Evolutionary conservation across 768 basidiomycete genomes (phyloP), one percentile per base, ranked within the genome.

Genomic region (Boletellus ananas): DNA sequence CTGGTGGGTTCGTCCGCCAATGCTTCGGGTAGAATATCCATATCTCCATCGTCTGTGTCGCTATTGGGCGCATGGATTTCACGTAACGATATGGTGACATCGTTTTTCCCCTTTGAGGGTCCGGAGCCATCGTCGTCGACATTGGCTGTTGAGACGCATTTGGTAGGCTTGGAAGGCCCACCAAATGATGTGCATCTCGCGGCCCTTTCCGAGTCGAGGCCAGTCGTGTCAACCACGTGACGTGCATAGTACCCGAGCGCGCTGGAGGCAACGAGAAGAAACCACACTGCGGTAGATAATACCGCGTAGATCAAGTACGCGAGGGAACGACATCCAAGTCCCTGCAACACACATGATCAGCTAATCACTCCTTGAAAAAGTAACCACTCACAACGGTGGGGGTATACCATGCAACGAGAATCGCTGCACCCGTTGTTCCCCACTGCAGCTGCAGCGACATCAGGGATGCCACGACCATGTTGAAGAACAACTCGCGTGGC

Each of bases 311-410:
- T 37, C 33, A 70, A 20, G 44, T 71, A 72, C 1, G 61, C 57
- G 0, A 56, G 50, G 3, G 69, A 72, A 47, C 69, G 68, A 38
- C 72, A 72, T 12, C 71, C 72, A 2, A 73, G 27, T 16, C 64
- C 63, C 63, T 60, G n/a, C 7, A 11, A 43, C 13, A 16, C 33
- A 4, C 2, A 20, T 35, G 10, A 16, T 39, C 23, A 42, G 4
- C 12, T 6, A 13, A 23, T 31, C 23, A 36, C 16, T 3, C 2
- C 2, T 8, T 2, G 5, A 13, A 31, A 47, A 18, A 42, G 16
- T 0, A 8, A 39, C 14, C 4, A 57, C 59, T 45, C 34, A 61
- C 62, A 3, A 51, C 52, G 1, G 70, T 72, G 8, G 70, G 71
- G 0, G 66, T 70, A 23, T 52, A 66, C 55, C 58, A 64, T 9